Base-by-base conservation (phyloP, 768 basidiomycete species). In the Mycena pura region DNA sequence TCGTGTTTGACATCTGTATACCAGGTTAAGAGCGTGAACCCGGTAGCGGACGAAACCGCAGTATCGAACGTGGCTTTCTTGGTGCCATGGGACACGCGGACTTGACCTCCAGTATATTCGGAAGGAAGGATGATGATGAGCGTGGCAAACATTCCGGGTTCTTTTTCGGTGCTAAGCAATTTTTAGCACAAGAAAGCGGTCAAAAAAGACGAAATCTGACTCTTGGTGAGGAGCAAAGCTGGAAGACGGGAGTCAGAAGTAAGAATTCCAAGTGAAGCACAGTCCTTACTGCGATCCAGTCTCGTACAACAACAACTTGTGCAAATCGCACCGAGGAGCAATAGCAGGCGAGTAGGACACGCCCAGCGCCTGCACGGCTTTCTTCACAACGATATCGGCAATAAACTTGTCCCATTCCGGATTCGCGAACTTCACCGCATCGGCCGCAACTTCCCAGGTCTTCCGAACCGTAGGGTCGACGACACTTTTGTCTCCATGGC, bases 1-100 rank as follows among this genome's bases (percentile, higher is more conserved):
- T 82, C 81, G 67, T 83, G 82, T 44, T 70, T 71, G 47, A 84
- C 83, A 54, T 84, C 84, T 25, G 81, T 83, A 64, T 85, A 83
- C 82, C 84, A 86, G 1, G 83, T 75, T 5, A 84, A 69, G 14
- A 81, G 68, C 1, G 78, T 69, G 0, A 79, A 82, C 3, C 68
- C 66, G 6, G 70, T 48, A 1, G 70, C 49, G n/a, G 79, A 79
- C 13, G 64, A 58, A 1, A 61, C 14, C 3, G 77, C 67, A 5
- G 76, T 66, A 65, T 83, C 78, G 60, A 83, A 73, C 7, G 76
- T 69, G 50, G 74, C 67, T 6, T 69, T 70, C 8, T 67, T 63
- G 17, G 65, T 64, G 1, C 72, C 71, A 68, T 83, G 81, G 0
- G 80, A 75, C 5, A 84, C 69, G 49, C 77, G 77, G 5, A 81